Conservation (phyloP, 2,329 filamentous ascomycete species). For the Coniochaeta ligniaria region DNA sequence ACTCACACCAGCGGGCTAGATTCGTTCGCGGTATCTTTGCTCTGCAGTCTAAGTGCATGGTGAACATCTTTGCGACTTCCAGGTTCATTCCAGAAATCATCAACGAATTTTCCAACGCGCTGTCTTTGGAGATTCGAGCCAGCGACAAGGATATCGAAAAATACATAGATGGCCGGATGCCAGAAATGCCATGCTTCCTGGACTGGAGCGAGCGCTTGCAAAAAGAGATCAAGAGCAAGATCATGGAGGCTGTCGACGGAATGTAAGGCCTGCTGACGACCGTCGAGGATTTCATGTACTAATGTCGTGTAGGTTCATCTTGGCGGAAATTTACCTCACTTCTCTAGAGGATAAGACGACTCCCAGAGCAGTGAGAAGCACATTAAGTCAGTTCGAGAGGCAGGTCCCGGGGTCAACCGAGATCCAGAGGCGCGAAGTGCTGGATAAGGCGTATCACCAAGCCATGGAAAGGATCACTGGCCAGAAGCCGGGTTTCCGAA, state of each 20-base stretch:
- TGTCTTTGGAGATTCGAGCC: slow-evolving; percentile 9
- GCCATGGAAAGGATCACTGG: slow-evolving; percentile 23
- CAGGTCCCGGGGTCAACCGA: not conserved
- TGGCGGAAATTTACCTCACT: slow-evolving; percentile 6
- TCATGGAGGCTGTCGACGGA: slow-evolving; percentile 5
- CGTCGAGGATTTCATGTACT: not conserved
- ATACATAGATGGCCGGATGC: slow-evolving; percentile 7
- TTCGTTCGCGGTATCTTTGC: slow-evolving; percentile 10
- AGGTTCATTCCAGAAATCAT: slow-evolving; percentile 23
- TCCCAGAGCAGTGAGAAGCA: not conserved
- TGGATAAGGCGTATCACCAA: slow-evolving; percentile 11
- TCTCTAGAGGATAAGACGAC: slow-evolving; percentile 2
- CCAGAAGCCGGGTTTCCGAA: slow-evolving; percentile 14
- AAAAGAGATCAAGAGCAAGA: slow-evolving; percentile 5
- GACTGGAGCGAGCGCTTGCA: not conserved
- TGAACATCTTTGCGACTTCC: slow-evolving; percentile 24
- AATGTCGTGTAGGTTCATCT: slow-evolving; percentile 5
- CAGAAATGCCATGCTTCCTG: not conserved
- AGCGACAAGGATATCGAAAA: slow-evolving; percentile 3
- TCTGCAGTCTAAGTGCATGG: slow-evolving; percentile 5
- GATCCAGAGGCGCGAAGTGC: slow-evolving; percentile 14
- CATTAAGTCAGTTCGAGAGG: slow-evolving; percentile 2
- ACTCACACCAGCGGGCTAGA: slow-evolving; percentile 4
- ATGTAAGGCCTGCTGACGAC: slow-evolving; percentile 7
- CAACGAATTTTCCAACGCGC: slow-evolving; percentile 11